Percentiles rank a stretch among this genome's conserved stretches.
Conservation (phyloP, 331 rosid species). For the Saraca asoca region DNA sequence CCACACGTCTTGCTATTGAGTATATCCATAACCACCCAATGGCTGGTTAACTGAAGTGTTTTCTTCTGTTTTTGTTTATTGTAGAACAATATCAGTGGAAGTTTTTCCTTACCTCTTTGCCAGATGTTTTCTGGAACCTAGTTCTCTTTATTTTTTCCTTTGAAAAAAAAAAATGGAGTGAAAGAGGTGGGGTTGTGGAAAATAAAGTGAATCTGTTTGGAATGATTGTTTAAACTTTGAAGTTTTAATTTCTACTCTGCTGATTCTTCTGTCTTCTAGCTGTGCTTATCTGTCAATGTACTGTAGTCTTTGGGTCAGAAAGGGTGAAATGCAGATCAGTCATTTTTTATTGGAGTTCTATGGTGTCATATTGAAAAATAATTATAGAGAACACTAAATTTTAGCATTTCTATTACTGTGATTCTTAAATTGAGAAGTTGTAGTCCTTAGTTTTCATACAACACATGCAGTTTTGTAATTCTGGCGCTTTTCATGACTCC, state of each 20-base stretch:
- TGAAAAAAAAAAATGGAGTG: slow-evolving; percentile 10
- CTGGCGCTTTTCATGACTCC: too few relatives aligned
- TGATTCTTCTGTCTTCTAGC: too few relatives aligned
- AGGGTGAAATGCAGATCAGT: too few relatives aligned
- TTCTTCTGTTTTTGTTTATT: slow-evolving; percentile 20
- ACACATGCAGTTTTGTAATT: too few relatives aligned
- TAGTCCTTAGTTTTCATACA: too few relatives aligned
- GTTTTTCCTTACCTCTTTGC: slow-evolving; percentile 26
- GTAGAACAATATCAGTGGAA: slow-evolving; percentile 27
- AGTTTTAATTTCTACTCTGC: not conserved
- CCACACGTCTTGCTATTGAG: slow-evolving; percentile 78
- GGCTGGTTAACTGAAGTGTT: slow-evolving; percentile 55
- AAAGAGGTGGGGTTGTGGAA: slow-evolving; percentile 20
- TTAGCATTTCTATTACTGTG: too few relatives aligned
- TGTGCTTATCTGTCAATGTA: too few relatives aligned
- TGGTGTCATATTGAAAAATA: too few relatives aligned
- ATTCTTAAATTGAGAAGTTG: too few relatives aligned
- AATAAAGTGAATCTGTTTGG: not conserved
- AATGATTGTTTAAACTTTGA: not conserved
- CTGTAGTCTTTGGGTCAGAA: too few relatives aligned
- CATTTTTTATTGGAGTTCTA: too few relatives aligned
- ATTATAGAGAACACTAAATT: too few relatives aligned
- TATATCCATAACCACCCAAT: slow-evolving; percentile 87
- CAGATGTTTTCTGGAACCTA: slow-evolving; percentile 34
- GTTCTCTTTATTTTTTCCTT: not conserved